Conservation (phyloP, 371 early-diverging fungal genomes). For the Mucor piriformis region DNA sequence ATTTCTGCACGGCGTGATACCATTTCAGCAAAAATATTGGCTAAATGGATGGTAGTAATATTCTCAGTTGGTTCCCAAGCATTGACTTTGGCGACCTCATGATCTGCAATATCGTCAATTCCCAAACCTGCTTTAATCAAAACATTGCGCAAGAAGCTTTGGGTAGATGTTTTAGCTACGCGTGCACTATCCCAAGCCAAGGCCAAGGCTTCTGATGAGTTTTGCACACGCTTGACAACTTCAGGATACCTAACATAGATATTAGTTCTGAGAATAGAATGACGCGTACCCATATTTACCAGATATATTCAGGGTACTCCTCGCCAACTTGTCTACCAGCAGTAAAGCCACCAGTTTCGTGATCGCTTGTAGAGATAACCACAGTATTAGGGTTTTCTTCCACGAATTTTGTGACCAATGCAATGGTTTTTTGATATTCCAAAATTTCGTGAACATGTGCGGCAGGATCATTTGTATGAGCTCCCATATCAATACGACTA, state of each 20-base stretch:
- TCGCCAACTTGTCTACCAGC: conserved; percentile 72
- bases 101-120: conserved; percentile 64
- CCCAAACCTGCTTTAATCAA: conserved; percentile 68
- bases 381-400: conserved; percentile 77
- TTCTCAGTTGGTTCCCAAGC: conserved; percentile 33
- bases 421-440: conserved; percentile 81
- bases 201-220: conserved; percentile 68
- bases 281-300: too few relatives aligned
- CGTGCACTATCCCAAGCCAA: conserved; percentile 17
- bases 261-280: too few relatives aligned
- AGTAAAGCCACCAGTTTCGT: conserved; percentile 94
- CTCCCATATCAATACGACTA: conserved; percentile 87
- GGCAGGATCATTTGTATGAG: conserved; percentile 85
- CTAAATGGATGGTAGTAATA: conserved; percentile 31
- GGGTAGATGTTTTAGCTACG: neutral
- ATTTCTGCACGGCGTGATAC: conserved; percentile 74
- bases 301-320: conserved; percentile 82
- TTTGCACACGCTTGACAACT: conserved; percentile 64
- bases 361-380: conserved; percentile 87
- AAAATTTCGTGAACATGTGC: conserved; percentile 90
- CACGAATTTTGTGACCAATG: conserved; percentile 74
- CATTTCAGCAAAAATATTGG: conserved; percentile 66
- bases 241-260: conserved; percentile 63
- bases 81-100: conserved; percentile 53
- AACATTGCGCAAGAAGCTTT: conserved; percentile 31